Evolutionary conservation across 306 rosid species (phyloP).

Genomic region (Rosa multiflora): DNA sequence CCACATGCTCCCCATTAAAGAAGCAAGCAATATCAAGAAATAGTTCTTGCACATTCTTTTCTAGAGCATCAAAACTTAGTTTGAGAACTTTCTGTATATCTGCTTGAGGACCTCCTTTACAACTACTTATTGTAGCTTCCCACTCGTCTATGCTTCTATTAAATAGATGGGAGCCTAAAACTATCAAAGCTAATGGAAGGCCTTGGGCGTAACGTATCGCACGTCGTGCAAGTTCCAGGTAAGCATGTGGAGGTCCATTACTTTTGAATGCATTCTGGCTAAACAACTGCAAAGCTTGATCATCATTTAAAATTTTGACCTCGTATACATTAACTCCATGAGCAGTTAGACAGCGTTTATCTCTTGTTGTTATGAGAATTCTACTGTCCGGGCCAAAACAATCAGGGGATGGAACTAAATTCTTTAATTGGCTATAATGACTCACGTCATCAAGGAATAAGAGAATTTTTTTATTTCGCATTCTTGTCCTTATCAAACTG

Average conservation of each 20-base stretch:
- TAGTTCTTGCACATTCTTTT: not conserved
- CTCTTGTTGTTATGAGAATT: slow-evolving; percentile 1
- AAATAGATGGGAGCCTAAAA: not conserved
- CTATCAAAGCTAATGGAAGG: not conserved
- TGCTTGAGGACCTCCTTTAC: slow-evolving; percentile 17
- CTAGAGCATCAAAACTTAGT: not conserved
- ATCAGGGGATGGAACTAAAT: not conserved
- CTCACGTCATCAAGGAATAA: slow-evolving; percentile 8
- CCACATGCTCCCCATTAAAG: slow-evolving; percentile 13
- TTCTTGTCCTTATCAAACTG: not conserved
- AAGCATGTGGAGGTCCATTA: not conserved
- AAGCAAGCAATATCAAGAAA: slow-evolving; percentile 43
- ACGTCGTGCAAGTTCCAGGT: not conserved
- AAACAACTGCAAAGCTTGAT: not conserved
- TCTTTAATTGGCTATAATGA: not conserved
- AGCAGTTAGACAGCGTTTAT: not conserved
- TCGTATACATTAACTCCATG: not conserved
- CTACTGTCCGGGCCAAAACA: not conserved
- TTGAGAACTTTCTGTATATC: no score
- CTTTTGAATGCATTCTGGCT: not conserved
- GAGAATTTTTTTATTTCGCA: not conserved
- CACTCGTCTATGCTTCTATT: not conserved
- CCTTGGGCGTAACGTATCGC: not conserved
- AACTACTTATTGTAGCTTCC: slow-evolving; percentile 32
- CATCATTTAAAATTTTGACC: not conserved